Percentiles rank a stretch among this genome's conserved stretches.
Evolutionary conservation across 2,329 filamentous ascomycete species (phyloP).

Genomic region (Arachnopeziza araneosa): DNA sequence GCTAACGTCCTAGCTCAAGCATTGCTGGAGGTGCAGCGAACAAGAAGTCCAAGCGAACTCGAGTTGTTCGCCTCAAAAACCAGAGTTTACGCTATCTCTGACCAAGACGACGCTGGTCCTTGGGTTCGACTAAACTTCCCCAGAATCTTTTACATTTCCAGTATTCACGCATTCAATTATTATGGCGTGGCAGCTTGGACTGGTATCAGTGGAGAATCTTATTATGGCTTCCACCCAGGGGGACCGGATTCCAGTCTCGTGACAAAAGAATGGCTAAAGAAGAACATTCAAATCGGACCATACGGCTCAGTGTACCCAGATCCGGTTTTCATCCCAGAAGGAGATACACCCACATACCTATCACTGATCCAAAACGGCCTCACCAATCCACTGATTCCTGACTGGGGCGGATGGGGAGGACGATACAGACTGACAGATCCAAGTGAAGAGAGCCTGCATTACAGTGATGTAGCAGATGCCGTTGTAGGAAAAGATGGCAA

Average conservation of each 20-base stretch:
- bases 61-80: slow-evolving; percentile 37
- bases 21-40: slow-evolving; percentile 35
- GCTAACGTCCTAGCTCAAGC: slow-evolving; percentile 47
- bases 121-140: slow-evolving; percentile 52
- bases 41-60: slow-evolving; percentile 29
- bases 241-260: slow-evolving; percentile 44
- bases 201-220: slow-evolving; percentile 47
- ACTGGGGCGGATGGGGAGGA: slow-evolving; percentile 40
- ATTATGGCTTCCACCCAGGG: slow-evolving; percentile 41
- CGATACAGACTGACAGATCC: slow-evolving; percentile 30
- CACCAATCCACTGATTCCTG: slow-evolving; percentile 32
- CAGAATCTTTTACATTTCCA: slow-evolving; percentile 49
- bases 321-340: slow-evolving; percentile 46
- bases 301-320: slow-evolving; percentile 42
- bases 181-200: slow-evolving; percentile 51
- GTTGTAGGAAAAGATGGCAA: slow-evolving; percentile 32
- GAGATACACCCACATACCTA: slow-evolving; percentile 40
- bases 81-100: slow-evolving; percentile 51
- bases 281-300: slow-evolving; percentile 47
- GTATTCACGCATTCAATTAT: slow-evolving; percentile 50
- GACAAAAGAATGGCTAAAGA: slow-evolving; percentile 45
- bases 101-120: slow-evolving; percentile 51
- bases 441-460: slow-evolving; percentile 20
- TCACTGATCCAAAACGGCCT: slow-evolving; percentile 39
- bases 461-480: slow-evolving; percentile 31